Evolutionary conservation across 106 monocot species (phyloP).

Genomic region (Dioscorea alata): DNA sequence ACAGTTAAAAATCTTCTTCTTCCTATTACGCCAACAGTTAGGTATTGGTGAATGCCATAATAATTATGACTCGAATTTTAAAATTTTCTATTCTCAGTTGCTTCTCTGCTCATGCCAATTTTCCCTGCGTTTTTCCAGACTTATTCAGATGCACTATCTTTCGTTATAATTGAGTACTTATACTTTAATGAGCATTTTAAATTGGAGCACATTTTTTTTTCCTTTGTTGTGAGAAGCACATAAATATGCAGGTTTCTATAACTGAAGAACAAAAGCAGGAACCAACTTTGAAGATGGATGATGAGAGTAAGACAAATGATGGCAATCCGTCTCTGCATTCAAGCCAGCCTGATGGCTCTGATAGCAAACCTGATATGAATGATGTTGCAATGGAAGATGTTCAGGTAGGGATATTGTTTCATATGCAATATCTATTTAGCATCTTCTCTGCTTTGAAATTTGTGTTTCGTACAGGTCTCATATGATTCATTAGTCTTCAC

Average conservation of each 20-base stretch:
- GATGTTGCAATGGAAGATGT: constrained; percentile 47
- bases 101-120: too few species aligned
- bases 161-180: too few species aligned
- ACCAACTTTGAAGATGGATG: constrained; percentile 40
- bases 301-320: constrained; percentile 47
- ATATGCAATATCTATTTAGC: neutral
- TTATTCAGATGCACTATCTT: too few species aligned
- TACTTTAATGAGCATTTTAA: too few species aligned
- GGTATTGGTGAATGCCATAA: too few species aligned
- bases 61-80: too few species aligned
- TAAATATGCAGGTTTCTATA: constrained; percentile 35
- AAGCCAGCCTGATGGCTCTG: constrained; percentile 19
- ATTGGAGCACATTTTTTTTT: too few species aligned
- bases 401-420: constrained; percentile 33
- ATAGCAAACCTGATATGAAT: constrained; percentile 45
- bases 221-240: too few species aligned
- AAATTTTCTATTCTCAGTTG: too few species aligned
- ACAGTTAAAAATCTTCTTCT: too few species aligned
- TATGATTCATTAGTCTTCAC: neutral
- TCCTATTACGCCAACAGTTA: too few species aligned
- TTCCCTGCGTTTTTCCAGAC: too few species aligned
- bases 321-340: constrained; percentile 18
- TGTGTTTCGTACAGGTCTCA: neutral
- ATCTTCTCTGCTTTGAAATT: neutral
- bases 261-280: constrained; percentile 67